Evolutionary conservation across 2,329 filamentous ascomycete species (phyloP).

Genomic region (Bisporella sp.): DNA sequence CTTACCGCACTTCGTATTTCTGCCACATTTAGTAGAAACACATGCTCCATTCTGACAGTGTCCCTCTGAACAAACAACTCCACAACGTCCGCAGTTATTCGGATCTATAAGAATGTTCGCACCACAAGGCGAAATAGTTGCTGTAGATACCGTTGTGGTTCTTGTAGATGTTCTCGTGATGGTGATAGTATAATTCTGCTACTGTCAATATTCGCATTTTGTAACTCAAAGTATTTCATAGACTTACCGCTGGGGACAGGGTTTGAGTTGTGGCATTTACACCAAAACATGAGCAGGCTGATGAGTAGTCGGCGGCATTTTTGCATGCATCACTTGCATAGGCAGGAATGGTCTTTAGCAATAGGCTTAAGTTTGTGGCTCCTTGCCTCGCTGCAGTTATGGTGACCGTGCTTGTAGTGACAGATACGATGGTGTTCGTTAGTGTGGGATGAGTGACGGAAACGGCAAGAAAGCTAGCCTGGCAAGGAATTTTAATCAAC

Average conservation of each 20-base stretch:
- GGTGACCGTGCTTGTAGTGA: not conserved
- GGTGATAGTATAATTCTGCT: not conserved
- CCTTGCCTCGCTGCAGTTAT: too few relatives aligned
- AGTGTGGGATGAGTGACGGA: not conserved
- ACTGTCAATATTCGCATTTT: not conserved
- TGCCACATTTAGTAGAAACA: conserved; percentile 2
- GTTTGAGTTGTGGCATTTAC: not conserved
- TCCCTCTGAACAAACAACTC: conserved; percentile 10
- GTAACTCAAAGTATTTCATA: not conserved
- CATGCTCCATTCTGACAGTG: conserved; percentile 11
- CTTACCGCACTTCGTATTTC: conserved; percentile 8
- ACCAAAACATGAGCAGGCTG: conserved; percentile 8
- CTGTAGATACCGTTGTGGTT: not conserved
- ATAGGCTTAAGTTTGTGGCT: not conserved
- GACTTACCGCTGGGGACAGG: not conserved
- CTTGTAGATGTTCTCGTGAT: not conserved
- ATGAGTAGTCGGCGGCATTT: conserved; percentile 2
- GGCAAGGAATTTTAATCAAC: not conserved
- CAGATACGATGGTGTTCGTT: not conserved
- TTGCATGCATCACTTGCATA: conserved; percentile 5
- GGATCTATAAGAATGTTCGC: conserved; percentile 10
- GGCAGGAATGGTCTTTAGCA: not conserved
- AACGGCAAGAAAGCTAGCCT: not conserved
- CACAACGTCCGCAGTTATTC: conserved; percentile 13
- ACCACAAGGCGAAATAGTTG: conserved; percentile 7